Conservation (phyloP, 2,329 filamentous ascomycete genomes). For the Fusarium protoensiforme region DNA sequence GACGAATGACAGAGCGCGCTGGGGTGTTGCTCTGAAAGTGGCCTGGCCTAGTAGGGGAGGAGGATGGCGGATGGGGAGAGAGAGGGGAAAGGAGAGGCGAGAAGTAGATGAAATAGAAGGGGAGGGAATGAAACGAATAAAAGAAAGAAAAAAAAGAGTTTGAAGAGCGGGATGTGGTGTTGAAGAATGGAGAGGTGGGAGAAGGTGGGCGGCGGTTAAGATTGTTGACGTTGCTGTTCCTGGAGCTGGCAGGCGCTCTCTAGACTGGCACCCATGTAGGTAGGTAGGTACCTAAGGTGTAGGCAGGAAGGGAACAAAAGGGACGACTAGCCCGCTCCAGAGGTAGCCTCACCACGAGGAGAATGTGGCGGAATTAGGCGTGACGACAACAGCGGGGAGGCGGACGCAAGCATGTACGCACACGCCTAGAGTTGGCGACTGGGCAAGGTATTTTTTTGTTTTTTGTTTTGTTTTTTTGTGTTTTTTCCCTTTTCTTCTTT, state of each 20-base stretch:
- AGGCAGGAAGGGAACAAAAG: not conserved
- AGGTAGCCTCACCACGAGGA: conserved; percentile 8
- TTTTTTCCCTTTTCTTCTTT: not conserved
- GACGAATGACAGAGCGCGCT: conserved; percentile 38
- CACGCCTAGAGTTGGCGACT: conserved; percentile 10
- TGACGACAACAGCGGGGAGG: conserved; percentile 13
- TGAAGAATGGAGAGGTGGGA: conserved; percentile 28
- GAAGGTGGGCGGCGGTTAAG: conserved; percentile 16
- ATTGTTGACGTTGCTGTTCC: conserved; percentile 35
- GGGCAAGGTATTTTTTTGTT: not conserved
- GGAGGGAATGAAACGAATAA: not conserved
- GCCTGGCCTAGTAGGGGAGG: conserved; percentile 7
- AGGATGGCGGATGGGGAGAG: not conserved
- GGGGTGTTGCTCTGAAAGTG: conserved; percentile 20
- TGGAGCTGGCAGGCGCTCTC: conserved; percentile 28
- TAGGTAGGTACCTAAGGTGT: no score
- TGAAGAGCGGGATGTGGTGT: conserved; percentile 25
- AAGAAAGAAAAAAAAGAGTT: not conserved
- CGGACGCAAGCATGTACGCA: conserved; percentile 7
- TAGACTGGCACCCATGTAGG: conserved; percentile 10
- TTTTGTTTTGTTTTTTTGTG: not conserved
- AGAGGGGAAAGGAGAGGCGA: conserved; percentile 4
- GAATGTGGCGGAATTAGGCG: conserved; percentile 15
- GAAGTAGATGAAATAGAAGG: not conserved
- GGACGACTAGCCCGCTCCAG: not conserved